Evolutionary conservation across 2,329 filamentous ascomycete species (phyloP), one percentile per base, ranked within the genome.

Genomic region (Pseudonectria buxi): DNA sequence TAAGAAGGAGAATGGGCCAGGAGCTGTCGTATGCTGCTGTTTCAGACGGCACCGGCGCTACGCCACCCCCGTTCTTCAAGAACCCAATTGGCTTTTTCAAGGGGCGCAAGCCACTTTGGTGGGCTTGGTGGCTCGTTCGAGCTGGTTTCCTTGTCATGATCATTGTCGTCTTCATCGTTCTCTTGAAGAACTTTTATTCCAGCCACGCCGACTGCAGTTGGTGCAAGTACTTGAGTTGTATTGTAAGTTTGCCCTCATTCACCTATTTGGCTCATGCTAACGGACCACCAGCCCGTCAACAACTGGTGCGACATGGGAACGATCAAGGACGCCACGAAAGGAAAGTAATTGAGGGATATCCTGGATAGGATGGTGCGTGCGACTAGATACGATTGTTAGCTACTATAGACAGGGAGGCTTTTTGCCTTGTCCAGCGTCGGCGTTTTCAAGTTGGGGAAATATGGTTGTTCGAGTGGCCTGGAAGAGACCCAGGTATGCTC

Each of bases 181-280:
- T 98, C 35, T 61, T 96, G 41, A 80, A 88, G 57, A 92, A 95
- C 65, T 98, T 98, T 58, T 96, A 96, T 64, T 76, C 76, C 44
- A 81, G 82, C 58, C 74, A 76, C 40, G 78, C 78, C 32, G 80
- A 74, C 22, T 98, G 92, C 61, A 70, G 65, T 10, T 98, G 92
- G 92, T 98, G 92, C 71, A 92, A 94, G 68, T 92, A 94, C 55
- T 64, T 98, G 50, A 94, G 84, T 59, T 98, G 92, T 57, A 65
- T 98, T 65, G 86, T 92, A 68, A 76, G 86, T 81, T 39, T 30
- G 28, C 10, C 18, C 29, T 25, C 6, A n/a, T 12, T 9, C 24
- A 11, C n/a, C 6, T 4, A 3, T 10, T 10, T 14, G 12, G 11
- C 31, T n/a, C 18, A 30, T 33, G 26, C 55, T 61, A 48, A 61